Percentiles rank a stretch among this genome's conserved stretches.
Evolutionary conservation across 2,329 filamentous ascomycete species (phyloP).

Genomic region (Chrysoporthe cubensis): DNA sequence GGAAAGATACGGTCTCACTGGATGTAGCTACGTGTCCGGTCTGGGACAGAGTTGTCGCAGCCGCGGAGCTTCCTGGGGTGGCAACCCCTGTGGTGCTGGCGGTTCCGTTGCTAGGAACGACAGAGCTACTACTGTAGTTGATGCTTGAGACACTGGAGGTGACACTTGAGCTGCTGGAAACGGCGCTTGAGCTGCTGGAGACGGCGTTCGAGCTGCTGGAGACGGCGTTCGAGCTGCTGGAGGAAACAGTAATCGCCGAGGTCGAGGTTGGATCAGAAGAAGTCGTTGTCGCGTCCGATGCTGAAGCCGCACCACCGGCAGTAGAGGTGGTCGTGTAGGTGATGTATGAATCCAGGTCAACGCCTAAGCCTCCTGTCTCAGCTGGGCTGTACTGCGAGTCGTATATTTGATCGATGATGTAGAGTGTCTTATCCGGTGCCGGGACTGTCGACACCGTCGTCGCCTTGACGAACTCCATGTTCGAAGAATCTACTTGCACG

Average conservation of each 20-base stretch:
- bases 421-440: neutral
- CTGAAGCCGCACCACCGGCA: neutral
- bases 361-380: constrained; percentile 8
- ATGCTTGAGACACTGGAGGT: neutral
- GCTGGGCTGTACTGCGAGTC: constrained; percentile 13
- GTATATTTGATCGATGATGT: constrained; percentile 8
- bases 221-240: neutral
- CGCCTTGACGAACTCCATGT: constrained; percentile 14
- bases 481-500: neutral
- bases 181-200: neutral
- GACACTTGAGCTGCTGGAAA: neutral
- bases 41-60: neutral
- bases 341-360: constrained; percentile 13
- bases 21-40: constrained; percentile 6
- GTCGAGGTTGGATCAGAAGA: neutral
- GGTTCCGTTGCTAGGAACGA: neutral
- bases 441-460: constrained; percentile 11
- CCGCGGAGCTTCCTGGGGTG: neutral
- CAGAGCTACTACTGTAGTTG: neutral
- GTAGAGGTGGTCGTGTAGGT: constrained; percentile 11
- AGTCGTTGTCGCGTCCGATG: constrained; percentile 2
- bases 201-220: neutral
- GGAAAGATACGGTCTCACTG: neutral
- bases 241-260: neutral
- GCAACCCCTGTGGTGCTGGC: neutral